A percentile compares a stretch with the other conserved stretches of the same genome.
Conservation (phyloP, 768 basidiomycete genomes). For the Boletellus sp. region DNA sequence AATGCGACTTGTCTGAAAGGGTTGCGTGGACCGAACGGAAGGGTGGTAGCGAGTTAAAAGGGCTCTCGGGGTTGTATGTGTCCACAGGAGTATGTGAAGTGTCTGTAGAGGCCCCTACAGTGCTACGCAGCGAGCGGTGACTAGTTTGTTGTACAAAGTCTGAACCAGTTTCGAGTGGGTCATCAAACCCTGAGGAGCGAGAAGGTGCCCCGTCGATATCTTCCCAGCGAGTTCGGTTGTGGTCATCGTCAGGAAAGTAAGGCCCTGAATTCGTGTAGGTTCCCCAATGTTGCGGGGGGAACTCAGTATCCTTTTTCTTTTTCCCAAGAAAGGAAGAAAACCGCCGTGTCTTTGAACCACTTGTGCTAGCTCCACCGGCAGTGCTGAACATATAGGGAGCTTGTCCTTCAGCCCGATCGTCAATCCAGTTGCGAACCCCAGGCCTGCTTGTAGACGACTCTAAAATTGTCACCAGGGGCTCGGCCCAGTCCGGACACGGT, state of each 20-base stretch:
- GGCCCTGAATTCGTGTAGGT: slow-evolving; percentile 45
- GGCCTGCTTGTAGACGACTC: slow-evolving; percentile 70
- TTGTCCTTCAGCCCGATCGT: slow-evolving; percentile 42
- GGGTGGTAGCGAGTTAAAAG: slow-evolving; percentile 35
- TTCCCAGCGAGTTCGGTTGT: slow-evolving; percentile 26
- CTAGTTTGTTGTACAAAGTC: slow-evolving; percentile 27
- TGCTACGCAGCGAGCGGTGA: slow-evolving; percentile 21
- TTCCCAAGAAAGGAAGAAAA: slow-evolving; percentile 31
- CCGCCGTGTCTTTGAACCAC: slow-evolving; percentile 37
- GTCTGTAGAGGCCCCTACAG: slow-evolving; percentile 7
- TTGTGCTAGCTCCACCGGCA: not conserved
- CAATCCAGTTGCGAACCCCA: slow-evolving; percentile 63
- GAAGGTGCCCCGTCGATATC: slow-evolving; percentile 21
- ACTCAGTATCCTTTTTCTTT: slow-evolving; percentile 48
- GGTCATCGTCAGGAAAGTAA: slow-evolving; percentile 44
- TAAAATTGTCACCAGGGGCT: slow-evolving; percentile 68
- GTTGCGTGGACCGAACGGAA: slow-evolving; percentile 32
- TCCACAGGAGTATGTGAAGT: slow-evolving; percentile 18
- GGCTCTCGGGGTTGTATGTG: slow-evolving; percentile 31
- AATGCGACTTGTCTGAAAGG: slow-evolving; percentile 33
- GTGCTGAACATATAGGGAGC: slow-evolving; percentile 53
- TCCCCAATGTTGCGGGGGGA: slow-evolving; percentile 69
- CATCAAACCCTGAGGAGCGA: slow-evolving; percentile 33
- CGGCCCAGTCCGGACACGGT: slow-evolving; percentile 75
- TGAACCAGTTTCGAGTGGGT: slow-evolving; percentile 46